Evolutionary conservation across 768 basidiomycete species (phyloP).

Genomic region (Tylopilus vinaceipallidus): DNA sequence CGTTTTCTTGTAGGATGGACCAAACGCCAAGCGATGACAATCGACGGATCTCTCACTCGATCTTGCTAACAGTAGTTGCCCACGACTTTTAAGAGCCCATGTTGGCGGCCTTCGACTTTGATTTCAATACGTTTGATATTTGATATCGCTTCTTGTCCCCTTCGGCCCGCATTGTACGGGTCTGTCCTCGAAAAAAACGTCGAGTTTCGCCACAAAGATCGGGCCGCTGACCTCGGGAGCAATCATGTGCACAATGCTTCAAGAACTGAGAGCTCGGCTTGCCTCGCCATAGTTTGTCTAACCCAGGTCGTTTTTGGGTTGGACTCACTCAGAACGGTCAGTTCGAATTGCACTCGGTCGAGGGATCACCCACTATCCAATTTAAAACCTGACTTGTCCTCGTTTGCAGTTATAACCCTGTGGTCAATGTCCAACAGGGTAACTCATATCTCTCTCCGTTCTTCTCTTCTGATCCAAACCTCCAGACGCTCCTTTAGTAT

Average conservation of each 20-base stretch:
- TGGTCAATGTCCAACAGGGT: background rate
- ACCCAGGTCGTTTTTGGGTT: no score
- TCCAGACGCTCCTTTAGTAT: slow-evolving; percentile 11
- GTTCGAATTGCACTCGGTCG: background rate
- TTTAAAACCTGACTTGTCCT: slow-evolving; percentile 18
- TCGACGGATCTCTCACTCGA: no score
- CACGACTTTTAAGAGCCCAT: background rate
- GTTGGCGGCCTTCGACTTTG: background rate
- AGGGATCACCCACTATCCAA: background rate
- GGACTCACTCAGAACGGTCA: slow-evolving; percentile 9
- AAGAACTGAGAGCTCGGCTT: no score
- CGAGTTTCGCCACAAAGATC: background rate
- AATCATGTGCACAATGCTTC: background rate
- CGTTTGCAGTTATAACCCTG: slow-evolving; percentile 9
- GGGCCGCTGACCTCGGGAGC: background rate
- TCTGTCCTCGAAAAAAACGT: no score
- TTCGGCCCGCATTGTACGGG: background rate
- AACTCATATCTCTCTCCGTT: background rate
- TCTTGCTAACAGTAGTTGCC: background rate
- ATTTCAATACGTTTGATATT: background rate
- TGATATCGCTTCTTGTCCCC: background rate
- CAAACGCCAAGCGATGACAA: no score
- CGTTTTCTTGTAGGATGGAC: no score
- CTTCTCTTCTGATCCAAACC: background rate
- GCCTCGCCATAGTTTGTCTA: no score